Conservation (phyloP, 306 rosid genomes). For the Cajanus cajan region DNA sequence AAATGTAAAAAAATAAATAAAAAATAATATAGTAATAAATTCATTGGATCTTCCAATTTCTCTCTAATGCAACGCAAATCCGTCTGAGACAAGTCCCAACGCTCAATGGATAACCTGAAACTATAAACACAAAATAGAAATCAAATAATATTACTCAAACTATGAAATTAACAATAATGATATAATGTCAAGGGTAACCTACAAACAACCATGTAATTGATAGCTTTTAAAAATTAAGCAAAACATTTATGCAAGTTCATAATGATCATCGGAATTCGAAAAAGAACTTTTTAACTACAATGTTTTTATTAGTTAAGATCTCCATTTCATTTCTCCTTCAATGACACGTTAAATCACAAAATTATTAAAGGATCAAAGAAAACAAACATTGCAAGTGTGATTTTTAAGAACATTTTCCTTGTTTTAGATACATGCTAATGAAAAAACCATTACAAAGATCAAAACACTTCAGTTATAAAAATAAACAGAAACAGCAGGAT, state of each 20-base stretch:
- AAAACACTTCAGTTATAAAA: background rate
- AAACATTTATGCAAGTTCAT: background rate
- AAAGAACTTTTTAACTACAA: background rate
- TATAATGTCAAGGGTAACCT: background rate
- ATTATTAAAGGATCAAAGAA: background rate
- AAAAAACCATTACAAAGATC: background rate
- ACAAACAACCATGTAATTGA: background rate
- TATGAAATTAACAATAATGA: background rate
- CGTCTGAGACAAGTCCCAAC: slow-evolving; percentile 22
- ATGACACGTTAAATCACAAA: background rate
- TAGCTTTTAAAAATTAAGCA: background rate
- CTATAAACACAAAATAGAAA: background rate
- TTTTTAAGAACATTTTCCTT: background rate
- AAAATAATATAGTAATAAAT: background rate
- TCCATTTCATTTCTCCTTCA: background rate
- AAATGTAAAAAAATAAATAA: too few species aligned
- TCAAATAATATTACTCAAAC: background rate
- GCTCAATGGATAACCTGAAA: slow-evolving; percentile 25
- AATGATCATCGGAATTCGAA: background rate
- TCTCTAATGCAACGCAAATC: slow-evolving; percentile 18
- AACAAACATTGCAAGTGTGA: background rate
- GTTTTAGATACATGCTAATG: background rate
- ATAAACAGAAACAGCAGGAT: too few species aligned
- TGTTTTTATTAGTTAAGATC: background rate
- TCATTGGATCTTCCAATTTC: slow-evolving; percentile 12